Evolutionary conservation across 2,329 filamentous ascomycete genomes (phyloP), one percentile per base, ranked within the genome.

Genomic region (Fusarium hostae): DNA sequence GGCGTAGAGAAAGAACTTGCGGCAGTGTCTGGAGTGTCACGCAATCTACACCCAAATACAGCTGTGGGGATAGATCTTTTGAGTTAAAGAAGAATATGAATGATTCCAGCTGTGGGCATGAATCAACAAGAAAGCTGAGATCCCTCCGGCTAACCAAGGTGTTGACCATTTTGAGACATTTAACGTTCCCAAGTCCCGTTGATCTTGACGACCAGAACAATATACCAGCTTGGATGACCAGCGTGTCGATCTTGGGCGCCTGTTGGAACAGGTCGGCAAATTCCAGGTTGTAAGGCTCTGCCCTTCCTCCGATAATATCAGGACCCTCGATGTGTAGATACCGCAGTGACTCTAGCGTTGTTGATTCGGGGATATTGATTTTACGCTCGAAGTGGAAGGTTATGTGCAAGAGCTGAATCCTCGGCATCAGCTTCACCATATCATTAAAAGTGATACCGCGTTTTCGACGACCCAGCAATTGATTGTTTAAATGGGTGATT

Each of bases 381-480:
- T 11, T 2, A 30, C 2, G 4, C 18, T 3, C 0, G 28, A 11
- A 30, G 45, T 0, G 3, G 47, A 7, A 2, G n/a, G 15, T 3
- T 12, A 34, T 18, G 16, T 24, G 30, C 3, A 50, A 30, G 18
- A 50, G 10, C n/a, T 24, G 47, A 12, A 50, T 34, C 2, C 22
- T 18, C 12, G 47, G 30, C 30, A 50, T 39, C 37, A 39, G 20
- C 37, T 20, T n/a, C 20, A 35, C 15, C 5, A 30, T 16, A 6
- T 13, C 44, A 16, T 30, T 1, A 22, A 16, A 16, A 12, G 9
- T 8, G 4, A 28, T 28, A 28, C 12, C 15, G 0, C 4, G 15
- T 18, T 24, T 43, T 18, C 2, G 4, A 16, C 15, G 8, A 5
- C 8, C 22, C 41, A 22, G 22, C 4, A 24, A 7, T n/a, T 7